phyloP scores from a whole-genome alignment of 345 rosid genomes.

The Psidium friedrichsthalianum region DNA sequence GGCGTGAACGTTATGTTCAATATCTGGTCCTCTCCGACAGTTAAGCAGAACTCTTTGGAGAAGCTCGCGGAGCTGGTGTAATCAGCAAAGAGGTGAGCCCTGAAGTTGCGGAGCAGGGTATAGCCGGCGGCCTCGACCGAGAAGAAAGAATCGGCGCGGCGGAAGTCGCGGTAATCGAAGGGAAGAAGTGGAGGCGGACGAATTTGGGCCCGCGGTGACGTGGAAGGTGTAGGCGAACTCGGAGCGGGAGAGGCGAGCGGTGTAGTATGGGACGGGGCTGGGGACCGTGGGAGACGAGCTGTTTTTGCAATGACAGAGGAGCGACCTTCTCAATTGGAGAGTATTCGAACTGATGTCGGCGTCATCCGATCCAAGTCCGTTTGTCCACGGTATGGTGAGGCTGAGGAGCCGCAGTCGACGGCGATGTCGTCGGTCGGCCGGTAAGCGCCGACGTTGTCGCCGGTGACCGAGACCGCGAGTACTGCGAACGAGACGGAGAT shows the following conservation, averaged over 20 bases:
- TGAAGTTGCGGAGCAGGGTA: constrained; percentile 15
- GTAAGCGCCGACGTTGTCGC: background rate
- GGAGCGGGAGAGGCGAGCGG: constrained; percentile 9
- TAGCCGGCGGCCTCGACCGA: constrained; percentile 11
- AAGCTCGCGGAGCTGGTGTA: background rate
- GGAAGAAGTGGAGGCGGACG: constrained; percentile 18
- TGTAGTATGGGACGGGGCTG: background rate
- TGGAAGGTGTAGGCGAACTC: constrained; percentile 19
- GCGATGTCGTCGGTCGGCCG: background rate
- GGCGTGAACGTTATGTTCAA: constrained; percentile 27
- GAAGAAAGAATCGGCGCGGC: background rate
- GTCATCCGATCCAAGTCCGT: constrained; percentile 2
- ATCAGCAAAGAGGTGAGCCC: constrained; percentile 7
- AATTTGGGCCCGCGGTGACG: constrained; percentile 17
- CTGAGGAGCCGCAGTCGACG: background rate
- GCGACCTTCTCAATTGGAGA: background rate
- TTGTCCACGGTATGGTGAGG: background rate
- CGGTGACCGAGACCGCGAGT: background rate
- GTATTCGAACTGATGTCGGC: background rate
- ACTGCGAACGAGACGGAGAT: background rate
- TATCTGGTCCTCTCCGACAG: background rate
- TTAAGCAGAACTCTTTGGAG: background rate
- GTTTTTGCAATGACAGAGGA: background rate
- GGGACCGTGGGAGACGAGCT: rapidly evolving
- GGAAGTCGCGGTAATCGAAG: background rate